Base-by-base conservation (phyloP, 2,329 filamentous ascomycete species). In the Beauveria australis region DNA sequence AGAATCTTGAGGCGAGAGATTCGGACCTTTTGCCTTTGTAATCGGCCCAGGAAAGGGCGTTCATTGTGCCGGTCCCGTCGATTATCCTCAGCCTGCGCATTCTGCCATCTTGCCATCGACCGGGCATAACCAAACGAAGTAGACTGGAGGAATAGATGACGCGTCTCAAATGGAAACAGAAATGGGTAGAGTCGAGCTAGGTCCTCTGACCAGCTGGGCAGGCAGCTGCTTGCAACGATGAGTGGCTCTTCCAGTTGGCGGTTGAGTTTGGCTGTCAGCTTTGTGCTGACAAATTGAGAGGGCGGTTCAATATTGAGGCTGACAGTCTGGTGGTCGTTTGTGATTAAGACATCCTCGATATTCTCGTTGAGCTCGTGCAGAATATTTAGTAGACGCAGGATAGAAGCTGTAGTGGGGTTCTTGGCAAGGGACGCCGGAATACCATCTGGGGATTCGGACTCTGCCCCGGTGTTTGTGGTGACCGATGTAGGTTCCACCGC, bases 41-140 rank as follows among this genome's bases (percentile, higher is more conserved):
- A 81, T 47, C 93, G 85, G 16, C 94, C 94, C 3, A 97, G 79
- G 80, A 95, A 96, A 2, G 92, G 92, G 14, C 92, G 84, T 64
- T 97, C 92, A 66, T 97, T 93, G 53, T 91, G 88, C 52, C 92
- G 87, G 67, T 96, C 90, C 57, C 89, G 85, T 47, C 93, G 84
- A 60, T 83, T 86, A 62, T 96, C 92, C 65, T 91, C 92, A 24
- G 87, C 84, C 71, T 97, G 92, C 1, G 90, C 87, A 69, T 91
- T 96, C 75, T 97, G 94, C 95, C 95, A 99, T 71, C 93, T 86
- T 62, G 89, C 89, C 94, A 99, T 97, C 19, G 94, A 97, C 64
- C 94, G 86, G 47, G 93, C 93, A 77, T 99, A 99, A 24, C 94
- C 94, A 71, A 99, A 99, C 0, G 94, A 97, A 0, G 95, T 99